Base-by-base conservation (phyloP, 495 filamentous ascomycete genomes). In the Evansstolkia leycettana region DNA sequence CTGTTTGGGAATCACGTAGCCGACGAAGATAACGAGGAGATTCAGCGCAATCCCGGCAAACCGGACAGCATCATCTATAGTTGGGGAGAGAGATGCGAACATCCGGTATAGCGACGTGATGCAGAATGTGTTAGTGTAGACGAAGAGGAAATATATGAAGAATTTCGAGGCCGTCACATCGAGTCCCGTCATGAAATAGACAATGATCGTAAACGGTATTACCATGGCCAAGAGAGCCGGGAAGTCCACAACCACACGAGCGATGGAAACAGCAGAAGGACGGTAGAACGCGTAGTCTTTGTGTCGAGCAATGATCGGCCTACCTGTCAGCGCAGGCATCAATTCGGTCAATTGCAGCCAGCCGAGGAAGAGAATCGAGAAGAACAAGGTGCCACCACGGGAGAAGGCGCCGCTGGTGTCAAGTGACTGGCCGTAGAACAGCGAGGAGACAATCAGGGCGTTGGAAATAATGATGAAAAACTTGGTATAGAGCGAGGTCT, bases 211-310 rank as follows among this genome's bases (percentile, higher is more conserved):
- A 37, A 85, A 85, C 5, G 77, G 59, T 7, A 70, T 57, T 9
- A 77, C 72, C 60, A 81, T 75, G 12, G 69, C 52, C 17, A 81
- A 58, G 14, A 84, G 54, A 2, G 82, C 51, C 0, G 82, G 82
- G 35, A 87, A 65, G 46, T 87, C 82, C 13, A 73, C 61, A 7
- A 85, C 52, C 8, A 84, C 72, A 31, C 78, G 70, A 9, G 77
- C 79, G 31, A 87, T 69, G 1, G 61, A 58, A 31, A 84, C 76
- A 28, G 82, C 82, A 31, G 78, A 81, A 1, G 82, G 82, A 25
- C 78, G 71, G 50, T 84, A 83, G 55, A 87, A 84, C n/a, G 80
- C 80, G 41, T 82, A 87, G 25, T 78, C 73, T 30, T 73, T 70
- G 46, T 84, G 78, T 16, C 76, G 61, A 9, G 69, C 62, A 13